Conservation (phyloP, 441 rosid genomes). For the Gossypium trilobum region DNA sequence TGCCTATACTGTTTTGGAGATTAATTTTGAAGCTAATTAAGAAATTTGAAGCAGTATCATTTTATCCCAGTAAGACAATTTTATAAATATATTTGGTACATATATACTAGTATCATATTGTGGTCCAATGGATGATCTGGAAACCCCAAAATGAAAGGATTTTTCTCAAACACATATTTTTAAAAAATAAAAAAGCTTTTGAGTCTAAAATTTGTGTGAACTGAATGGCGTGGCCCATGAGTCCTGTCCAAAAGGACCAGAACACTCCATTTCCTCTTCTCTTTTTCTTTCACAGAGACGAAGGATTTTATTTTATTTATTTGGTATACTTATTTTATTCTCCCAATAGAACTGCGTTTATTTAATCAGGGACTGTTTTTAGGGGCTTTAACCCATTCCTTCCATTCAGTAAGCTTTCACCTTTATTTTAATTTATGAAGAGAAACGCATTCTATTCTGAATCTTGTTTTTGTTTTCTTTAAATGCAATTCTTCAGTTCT, state of each 20-base stretch:
- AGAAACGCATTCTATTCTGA: conserved; percentile 7
- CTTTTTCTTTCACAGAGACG: background rate
- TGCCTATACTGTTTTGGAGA: background rate
- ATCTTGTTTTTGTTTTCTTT: conserved; percentile 11
- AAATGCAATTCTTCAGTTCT: conserved; percentile 2
- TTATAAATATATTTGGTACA: background rate
- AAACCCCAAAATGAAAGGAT: no score
- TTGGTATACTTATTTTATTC: no score
- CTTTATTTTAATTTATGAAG: background rate
- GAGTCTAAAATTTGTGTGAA: no score
- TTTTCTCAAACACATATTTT: no score
- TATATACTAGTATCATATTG: background rate
- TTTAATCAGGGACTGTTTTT: no score
- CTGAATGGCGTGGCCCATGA: background rate
- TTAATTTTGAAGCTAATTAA: background rate
- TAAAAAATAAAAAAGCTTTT: no score
- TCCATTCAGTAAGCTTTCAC: background rate
- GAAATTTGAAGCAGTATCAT: background rate
- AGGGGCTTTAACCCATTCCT: background rate
- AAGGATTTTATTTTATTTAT: background rate
- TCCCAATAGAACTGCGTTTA: background rate
- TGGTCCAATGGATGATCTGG: background rate
- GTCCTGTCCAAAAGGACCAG: no score
- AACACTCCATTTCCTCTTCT: background rate
- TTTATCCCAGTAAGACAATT: background rate